These are phyloP conservation scores for Diaporthe capsici DNA, from an alignment of 2,329 filamentous ascomycete genomes.

Conservation along the genomic window DNA sequence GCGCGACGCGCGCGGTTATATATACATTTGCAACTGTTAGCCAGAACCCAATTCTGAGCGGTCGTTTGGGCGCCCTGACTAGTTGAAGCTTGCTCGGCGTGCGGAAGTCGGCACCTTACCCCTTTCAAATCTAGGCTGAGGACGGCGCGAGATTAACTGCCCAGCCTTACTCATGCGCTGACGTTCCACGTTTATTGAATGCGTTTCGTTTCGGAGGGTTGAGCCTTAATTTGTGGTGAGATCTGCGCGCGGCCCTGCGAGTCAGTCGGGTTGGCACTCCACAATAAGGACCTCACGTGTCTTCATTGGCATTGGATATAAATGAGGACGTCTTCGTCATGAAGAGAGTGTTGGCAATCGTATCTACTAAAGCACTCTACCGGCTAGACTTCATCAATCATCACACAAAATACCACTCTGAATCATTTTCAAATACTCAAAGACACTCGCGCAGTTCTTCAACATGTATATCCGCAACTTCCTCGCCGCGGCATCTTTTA, in stretches of 20 bases:
- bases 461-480: constrained; percentile 16
- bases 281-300: constrained; percentile 1
- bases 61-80: background rate
- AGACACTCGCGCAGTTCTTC: background rate
- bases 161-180: constrained; percentile 21
- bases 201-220: constrained; percentile 1
- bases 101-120: constrained; percentile 19
- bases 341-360: background rate
- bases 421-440: background rate
- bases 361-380: background rate
- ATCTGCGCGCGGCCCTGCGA: background rate
- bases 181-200: constrained; percentile 11
- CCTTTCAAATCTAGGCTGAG: constrained; percentile 10
- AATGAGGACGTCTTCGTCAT: background rate
- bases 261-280: background rate
- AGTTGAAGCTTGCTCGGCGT: constrained; percentile 1
- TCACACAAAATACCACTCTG: background rate
- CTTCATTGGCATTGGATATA: background rate
- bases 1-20: background rate
- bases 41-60: background rate
- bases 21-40: background rate
- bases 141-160: constrained; percentile 21
- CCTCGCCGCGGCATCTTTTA: constrained; percentile 6
- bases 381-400: too few relatives aligned
- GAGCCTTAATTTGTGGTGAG: background rate